Percentiles rank a stretch among this genome's conserved stretches.
These are phyloP conservation scores for Torulaspora delbrueckii DNA, from an alignment of 805 yeast species.

Conservation along the genomic window DNA sequence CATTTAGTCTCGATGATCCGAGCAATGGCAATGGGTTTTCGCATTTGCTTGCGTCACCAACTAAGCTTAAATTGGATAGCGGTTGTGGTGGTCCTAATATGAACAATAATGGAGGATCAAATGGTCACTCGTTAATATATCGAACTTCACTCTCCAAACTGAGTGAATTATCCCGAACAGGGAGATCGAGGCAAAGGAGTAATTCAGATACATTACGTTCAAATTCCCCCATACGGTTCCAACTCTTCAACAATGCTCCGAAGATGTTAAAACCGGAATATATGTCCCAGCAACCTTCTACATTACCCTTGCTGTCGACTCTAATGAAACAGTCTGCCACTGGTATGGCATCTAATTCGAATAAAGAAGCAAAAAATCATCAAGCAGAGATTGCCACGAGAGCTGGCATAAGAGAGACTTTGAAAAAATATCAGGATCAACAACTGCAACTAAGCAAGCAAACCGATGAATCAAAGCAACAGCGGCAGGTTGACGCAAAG, in stretches of 20 bases:
- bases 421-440: constrained; percentile 20
- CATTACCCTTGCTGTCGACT: constrained; percentile 26
- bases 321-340: constrained; percentile 15
- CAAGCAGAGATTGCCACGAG: constrained; percentile 1
- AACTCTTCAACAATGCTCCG: constrained; percentile 21
- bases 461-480: background rate
- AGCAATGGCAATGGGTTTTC: constrained; percentile 16
- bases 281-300: constrained; percentile 17
- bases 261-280: constrained; percentile 32
- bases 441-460: constrained; percentile 4
- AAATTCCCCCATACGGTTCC: constrained; percentile 28
- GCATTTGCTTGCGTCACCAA: constrained; percentile 26
- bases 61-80: constrained; percentile 27
- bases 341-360: constrained; percentile 1
- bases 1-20: constrained; percentile 28
- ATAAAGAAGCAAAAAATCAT: background rate
- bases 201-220: constrained; percentile 28
- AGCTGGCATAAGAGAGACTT: constrained; percentile 20
- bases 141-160: constrained; percentile 34
- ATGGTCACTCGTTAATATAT: constrained; percentile 19
- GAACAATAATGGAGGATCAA: constrained; percentile 4
- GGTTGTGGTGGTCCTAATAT: constrained; percentile 1
- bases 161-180: constrained; percentile 24
- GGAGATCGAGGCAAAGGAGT: constrained; percentile 20
- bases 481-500: background rate